Evolutionary conservation across 2,329 filamentous ascomycete genomes (phyloP), one percentile per base, ranked within the genome.

Genomic region (Pezicula rhizophila): DNA sequence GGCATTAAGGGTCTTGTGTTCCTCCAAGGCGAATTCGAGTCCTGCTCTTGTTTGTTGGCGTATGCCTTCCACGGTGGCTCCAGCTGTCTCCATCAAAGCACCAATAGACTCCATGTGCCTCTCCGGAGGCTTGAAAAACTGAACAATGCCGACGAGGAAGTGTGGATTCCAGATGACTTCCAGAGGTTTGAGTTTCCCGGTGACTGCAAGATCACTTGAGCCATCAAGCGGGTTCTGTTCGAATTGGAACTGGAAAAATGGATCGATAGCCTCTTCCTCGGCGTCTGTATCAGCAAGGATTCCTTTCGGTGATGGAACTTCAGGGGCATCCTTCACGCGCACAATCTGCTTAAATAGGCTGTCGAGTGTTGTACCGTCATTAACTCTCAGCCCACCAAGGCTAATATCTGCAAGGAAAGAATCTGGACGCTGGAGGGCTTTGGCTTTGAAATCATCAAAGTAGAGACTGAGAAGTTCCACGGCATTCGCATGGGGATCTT

Each of bases 41-140:
- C 93, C 92, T 44, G 93, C 92, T 64, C 95, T 81, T 4, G 95
- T 99, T 70, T 99, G 95, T 65, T 97, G 91, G 31, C 95, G 81
- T 50, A 99, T 76, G 7, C 91, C 92, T 68, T 99, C 92, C 0
- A 99, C 92, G 0, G 93, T 99, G 2, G 92, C 92, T 20, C 93
- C 91, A 5, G 93, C 93, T 42, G 86, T 89, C 67, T 99, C 95
- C 83, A 99, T 89, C 48, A 99, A 76, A 2, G 93, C 95, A 11
- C 84, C 87, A 58, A 99, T 96, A 8, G 93, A 99, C 64, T 99
- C 93, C 91, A 99, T 96, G 64, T 99, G 95, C 45, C 91, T 80
- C 66, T 96, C 91, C 0, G 93, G 95, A 1, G 93, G 93, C 54
- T 92, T 86, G 74, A 99, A 99, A 72, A 99, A 99, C 58, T 90